phyloP scores from a whole-genome alignment of 495 filamentous ascomycete species.

The Emericellopsis terricola region DNA sequence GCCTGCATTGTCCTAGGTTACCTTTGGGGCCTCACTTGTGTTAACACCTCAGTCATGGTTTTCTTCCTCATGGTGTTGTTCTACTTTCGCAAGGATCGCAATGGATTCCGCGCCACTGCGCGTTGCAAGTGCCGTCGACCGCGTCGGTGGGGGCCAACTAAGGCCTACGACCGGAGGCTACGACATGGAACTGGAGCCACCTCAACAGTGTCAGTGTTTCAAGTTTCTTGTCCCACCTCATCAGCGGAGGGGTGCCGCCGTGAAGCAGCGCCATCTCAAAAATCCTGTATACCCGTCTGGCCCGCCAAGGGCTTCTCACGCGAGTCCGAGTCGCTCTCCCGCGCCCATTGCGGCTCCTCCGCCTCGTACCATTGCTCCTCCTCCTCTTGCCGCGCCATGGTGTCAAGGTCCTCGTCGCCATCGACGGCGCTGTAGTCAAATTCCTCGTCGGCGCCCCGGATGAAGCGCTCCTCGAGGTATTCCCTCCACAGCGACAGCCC shows the following conservation, averaged over 20 bases:
- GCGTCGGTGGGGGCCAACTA: too few relatives aligned
- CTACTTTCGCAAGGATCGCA: too few relatives aligned
- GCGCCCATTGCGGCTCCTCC: constrained; percentile 50
- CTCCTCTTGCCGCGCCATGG: constrained; percentile 35
- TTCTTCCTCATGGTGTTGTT: too few relatives aligned
- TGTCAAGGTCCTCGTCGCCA: constrained; percentile 50
- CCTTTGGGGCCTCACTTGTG: too few relatives aligned
- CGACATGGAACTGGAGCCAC: too few relatives aligned
- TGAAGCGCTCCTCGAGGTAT: constrained; percentile 51
- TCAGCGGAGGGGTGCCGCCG: not conserved
- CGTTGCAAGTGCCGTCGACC: too few relatives aligned
- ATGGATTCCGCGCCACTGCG: too few relatives aligned
- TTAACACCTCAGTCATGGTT: too few relatives aligned
- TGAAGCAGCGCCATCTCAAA: constrained; percentile 22
- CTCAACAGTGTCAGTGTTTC: too few relatives aligned
- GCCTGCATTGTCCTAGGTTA: too few relatives aligned
- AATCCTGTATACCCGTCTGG: constrained; percentile 73
- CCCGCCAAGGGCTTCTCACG: constrained; percentile 32
- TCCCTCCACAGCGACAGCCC: constrained; percentile 45
- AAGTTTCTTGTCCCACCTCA: not conserved
- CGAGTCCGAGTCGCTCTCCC: constrained; percentile 28
- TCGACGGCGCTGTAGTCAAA: constrained; percentile 60
- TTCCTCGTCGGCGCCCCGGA: constrained; percentile 52
- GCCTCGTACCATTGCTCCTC: constrained; percentile 60
- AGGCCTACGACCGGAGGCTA: too few relatives aligned